Percentiles rank a stretch among this genome's conserved stretches.
These are phyloP conservation scores for Podila clonocystis DNA, from an alignment of 192 early-diverging fungal species.

Conservation along the genomic window DNA sequence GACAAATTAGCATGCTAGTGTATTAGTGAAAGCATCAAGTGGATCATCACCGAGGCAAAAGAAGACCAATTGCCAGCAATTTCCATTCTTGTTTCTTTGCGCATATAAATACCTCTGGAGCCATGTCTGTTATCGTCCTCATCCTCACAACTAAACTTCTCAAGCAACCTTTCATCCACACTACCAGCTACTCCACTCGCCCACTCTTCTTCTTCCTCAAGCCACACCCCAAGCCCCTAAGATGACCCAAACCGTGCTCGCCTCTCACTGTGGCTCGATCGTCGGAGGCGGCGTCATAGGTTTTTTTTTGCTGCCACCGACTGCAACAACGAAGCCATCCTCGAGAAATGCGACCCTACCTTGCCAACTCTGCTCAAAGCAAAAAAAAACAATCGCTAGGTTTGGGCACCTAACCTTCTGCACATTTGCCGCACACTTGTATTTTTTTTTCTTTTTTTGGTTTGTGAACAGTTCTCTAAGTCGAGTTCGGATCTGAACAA, in stretches of 20 bases:
- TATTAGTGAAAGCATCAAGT: no score
- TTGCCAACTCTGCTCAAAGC: neutral
- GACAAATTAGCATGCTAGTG: no score
- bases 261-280: neutral
- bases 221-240: neutral
- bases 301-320: constrained; percentile 16
- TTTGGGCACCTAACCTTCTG: neutral
- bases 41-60: no score
- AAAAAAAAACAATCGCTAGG: neutral
- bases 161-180: neutral
- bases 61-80: no score
- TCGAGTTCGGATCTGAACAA: constrained; percentile 26
- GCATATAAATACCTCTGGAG: no score
- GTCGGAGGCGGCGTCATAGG: constrained; percentile 9
- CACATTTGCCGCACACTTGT: no score
- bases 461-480: constrained; percentile 13
- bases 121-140: neutral
- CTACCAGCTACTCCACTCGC: neutral
- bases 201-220: neutral
- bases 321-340: constrained; percentile 28
- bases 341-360: constrained; percentile 9
- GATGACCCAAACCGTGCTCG: neutral
- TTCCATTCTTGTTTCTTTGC: no score
- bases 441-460: no score
- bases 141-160: neutral